phyloP scores from a whole-genome alignment of 2,329 filamentous ascomycete genomes.

The Penicillium sp. region DNA sequence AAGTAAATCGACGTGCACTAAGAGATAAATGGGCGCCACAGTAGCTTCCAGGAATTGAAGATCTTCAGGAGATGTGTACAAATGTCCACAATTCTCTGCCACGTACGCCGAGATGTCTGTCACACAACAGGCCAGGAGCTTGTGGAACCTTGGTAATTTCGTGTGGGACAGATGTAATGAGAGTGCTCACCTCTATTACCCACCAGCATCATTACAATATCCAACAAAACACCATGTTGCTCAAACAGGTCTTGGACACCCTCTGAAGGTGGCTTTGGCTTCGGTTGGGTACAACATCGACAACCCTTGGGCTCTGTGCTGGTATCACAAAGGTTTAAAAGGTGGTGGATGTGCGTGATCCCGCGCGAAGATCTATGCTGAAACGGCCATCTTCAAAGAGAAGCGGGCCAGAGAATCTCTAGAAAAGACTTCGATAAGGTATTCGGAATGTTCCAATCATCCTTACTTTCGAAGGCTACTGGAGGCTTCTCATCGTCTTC shows the following conservation, averaged over 20 bases:
- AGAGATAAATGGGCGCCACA: background rate
- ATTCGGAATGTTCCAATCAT: background rate
- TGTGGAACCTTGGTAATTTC: background rate
- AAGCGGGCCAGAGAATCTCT: background rate
- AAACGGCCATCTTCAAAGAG: constrained; percentile 1
- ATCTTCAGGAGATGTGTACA: background rate
- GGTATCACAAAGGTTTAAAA: constrained; percentile 1
- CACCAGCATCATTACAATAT: constrained; percentile 11
- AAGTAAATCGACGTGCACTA: background rate
- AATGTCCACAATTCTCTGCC: background rate
- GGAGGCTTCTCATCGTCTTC: background rate
- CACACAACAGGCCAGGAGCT: background rate
- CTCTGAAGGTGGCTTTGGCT: no score
- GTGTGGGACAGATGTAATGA: background rate
- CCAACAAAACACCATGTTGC: background rate
- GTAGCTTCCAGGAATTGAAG: background rate
- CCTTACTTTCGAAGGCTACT: background rate
- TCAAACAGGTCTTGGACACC: background rate
- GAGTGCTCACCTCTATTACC: constrained; percentile 8
- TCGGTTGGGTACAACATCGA: background rate
- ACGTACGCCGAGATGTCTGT: background rate
- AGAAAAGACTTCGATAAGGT: background rate
- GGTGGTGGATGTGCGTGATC: constrained; percentile 2
- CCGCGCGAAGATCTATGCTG: constrained; percentile 9
- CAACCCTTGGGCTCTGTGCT: background rate